Conservation (phyloP, 2,329 filamentous ascomycete species). For the Aspergillus luchuensis region DNA sequence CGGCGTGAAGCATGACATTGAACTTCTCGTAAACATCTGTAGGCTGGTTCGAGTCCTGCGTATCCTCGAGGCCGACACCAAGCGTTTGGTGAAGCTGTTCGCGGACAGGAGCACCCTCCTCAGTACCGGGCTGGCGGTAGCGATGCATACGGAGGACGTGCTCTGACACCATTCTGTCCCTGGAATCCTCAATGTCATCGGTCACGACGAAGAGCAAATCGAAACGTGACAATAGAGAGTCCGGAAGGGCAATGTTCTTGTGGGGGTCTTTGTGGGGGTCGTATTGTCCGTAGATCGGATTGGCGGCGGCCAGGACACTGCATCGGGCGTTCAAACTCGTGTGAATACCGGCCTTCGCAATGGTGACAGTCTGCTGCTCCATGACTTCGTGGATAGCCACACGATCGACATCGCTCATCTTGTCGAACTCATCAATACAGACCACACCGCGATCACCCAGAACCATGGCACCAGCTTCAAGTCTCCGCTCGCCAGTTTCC, state of each 20-base stretch:
- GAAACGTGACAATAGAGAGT: slow-evolving; percentile 96
- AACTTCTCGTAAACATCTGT: slow-evolving; percentile 96
- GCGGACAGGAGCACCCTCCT: slow-evolving; percentile 91
- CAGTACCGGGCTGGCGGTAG: slow-evolving; percentile 86
- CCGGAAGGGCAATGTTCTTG: slow-evolving; percentile 95
- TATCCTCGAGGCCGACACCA: slow-evolving; percentile 79
- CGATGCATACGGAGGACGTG: slow-evolving; percentile 97
- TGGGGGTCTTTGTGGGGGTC: slow-evolving; percentile 98
- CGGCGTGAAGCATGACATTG: slow-evolving; percentile 92
- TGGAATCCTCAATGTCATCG: slow-evolving; percentile 93
- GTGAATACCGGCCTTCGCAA: slow-evolving; percentile 97
- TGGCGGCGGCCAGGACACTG: slow-evolving; percentile 93
- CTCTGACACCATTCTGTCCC: slow-evolving; percentile 89
- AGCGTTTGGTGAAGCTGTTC: slow-evolving; percentile 83
- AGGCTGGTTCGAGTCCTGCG: slow-evolving; percentile 69
- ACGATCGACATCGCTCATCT: slow-evolving; percentile 98
- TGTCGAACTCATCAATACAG: slow-evolving; percentile 99
- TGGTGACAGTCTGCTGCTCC: slow-evolving; percentile 99
- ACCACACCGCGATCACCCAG: slow-evolving; percentile 95
- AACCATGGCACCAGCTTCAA: slow-evolving; percentile 98
- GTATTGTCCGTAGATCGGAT: slow-evolving; percentile 97
- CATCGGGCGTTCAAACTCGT: slow-evolving; percentile 95
- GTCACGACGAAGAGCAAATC: slow-evolving; percentile 97
- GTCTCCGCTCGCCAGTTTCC: slow-evolving; percentile 89
- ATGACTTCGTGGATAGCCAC: slow-evolving; percentile 99